phyloP scores from a whole-genome alignment of 192 early-diverging fungal genomes.

The Entophlyctis helioformis region DNA sequence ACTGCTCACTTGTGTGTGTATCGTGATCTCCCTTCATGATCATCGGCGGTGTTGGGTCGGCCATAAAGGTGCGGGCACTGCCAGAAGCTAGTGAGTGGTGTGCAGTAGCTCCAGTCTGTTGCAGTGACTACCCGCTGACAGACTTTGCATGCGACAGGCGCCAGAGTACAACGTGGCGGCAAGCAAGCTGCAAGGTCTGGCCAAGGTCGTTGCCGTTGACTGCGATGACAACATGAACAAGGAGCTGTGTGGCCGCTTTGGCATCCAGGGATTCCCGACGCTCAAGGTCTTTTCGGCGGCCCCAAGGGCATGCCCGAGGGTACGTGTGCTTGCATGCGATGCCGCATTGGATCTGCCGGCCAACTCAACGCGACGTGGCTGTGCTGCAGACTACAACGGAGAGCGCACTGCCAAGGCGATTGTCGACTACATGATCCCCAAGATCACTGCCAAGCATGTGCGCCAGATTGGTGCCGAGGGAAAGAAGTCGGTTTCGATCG shows the following conservation, averaged over 20 bases:
- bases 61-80: too few relatives aligned
- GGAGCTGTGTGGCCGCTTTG: constrained; percentile 62
- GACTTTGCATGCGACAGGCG: constrained; percentile 30
- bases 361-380: too few relatives aligned
- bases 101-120: too few relatives aligned
- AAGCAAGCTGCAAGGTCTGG: constrained; percentile 67
- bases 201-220: constrained; percentile 77
- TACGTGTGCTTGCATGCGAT: constrained; percentile 1
- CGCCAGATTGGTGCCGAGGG: constrained; percentile 31
- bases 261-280: constrained; percentile 80
- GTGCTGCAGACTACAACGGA: constrained; percentile 55
- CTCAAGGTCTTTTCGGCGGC: constrained; percentile 66
- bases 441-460: constrained; percentile 35
- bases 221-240: constrained; percentile 78
- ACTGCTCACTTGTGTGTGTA: too few relatives aligned
- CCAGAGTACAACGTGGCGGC: constrained; percentile 89
- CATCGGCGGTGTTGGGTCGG: too few relatives aligned
- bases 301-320: constrained; percentile 30
- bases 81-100: too few relatives aligned
- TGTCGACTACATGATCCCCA: constrained; percentile 46
- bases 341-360: too few relatives aligned
- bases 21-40: too few relatives aligned
- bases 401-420: constrained; percentile 60
- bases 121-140: too few relatives aligned
- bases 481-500: constrained; percentile 19